These are phyloP conservation scores for Penicillium canescens DNA, from an alignment of 495 filamentous ascomycete species.

Conservation along the genomic window DNA sequence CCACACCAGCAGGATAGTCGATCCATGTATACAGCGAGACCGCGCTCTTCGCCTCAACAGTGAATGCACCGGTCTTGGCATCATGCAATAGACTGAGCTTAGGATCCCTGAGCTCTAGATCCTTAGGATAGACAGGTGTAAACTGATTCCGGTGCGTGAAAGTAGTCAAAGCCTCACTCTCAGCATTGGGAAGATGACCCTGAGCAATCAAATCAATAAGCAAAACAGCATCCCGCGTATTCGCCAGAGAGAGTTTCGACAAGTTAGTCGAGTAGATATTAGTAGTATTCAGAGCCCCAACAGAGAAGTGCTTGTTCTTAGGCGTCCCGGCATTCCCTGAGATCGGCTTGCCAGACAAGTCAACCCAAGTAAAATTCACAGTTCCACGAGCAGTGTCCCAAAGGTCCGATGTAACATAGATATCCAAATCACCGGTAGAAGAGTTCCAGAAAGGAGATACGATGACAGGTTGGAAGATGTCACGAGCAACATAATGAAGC, in stretches of 20 bases:
- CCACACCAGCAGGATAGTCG: conserved; percentile 55
- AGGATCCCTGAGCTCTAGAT: conserved; percentile 58
- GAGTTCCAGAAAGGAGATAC: conserved; percentile 62
- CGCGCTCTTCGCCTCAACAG: conserved; percentile 55
- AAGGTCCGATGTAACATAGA: conserved; percentile 57
- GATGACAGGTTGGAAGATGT: conserved; percentile 62
- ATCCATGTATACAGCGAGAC: conserved; percentile 71
- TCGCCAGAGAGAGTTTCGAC: conserved; percentile 29
- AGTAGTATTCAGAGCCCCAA: conserved; percentile 64
- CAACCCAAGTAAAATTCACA: conserved; percentile 40
- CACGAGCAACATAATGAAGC: conserved; percentile 59
- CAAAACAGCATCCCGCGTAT: conserved; percentile 51
- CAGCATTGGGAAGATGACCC: conserved; percentile 55
- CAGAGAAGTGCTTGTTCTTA: conserved; percentile 40
- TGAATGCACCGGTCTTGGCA: conserved; percentile 42
- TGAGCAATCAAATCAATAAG: conserved; percentile 54
- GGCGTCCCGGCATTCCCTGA: conserved; percentile 33
- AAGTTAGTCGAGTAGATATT: conserved; percentile 48
- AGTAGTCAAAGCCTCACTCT: conserved; percentile 29
- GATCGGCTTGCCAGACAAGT: conserved; percentile 38
- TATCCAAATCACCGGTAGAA: conserved; percentile 51
- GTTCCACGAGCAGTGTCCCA: conserved; percentile 37
- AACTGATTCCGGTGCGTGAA: conserved; percentile 61
- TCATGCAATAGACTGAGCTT: conserved; percentile 48
- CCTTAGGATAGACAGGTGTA: conserved; percentile 51